Conservation (phyloP, 768 basidiomycete genomes). For the Phanerodontia chrysosporium region DNA sequence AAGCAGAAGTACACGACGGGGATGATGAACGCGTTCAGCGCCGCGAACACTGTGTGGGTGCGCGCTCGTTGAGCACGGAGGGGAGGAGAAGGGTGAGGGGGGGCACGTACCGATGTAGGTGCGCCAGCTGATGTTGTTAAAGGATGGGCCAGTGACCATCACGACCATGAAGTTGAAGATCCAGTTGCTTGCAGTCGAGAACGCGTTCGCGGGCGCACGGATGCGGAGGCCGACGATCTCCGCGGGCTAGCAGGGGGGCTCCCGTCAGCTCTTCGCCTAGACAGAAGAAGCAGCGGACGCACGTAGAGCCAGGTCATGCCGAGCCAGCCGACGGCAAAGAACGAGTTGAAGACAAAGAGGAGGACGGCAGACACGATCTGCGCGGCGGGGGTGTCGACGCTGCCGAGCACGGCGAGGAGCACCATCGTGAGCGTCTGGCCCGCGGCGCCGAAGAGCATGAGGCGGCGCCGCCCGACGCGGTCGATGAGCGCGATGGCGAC, state of each 20-base stretch:
- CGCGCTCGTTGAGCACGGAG: neutral
- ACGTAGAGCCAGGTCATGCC: conserved; percentile 72
- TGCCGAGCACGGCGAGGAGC: conserved; percentile 54
- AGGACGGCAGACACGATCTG: conserved; percentile 51
- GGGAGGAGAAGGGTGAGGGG: neutral
- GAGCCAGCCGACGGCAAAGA: conserved; percentile 68
- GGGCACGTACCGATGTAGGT: conserved; percentile 49
- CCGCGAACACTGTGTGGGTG: conserved; percentile 42
- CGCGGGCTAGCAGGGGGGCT: conserved; percentile 43
- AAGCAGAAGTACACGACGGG: conserved; percentile 58
- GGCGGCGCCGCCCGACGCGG: conserved; percentile 63
- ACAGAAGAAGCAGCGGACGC: conserved; percentile 18
- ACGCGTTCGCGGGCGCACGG: conserved; percentile 60
- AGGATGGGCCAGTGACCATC: conserved; percentile 59
- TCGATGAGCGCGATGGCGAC: conserved; percentile 72
- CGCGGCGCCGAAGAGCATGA: conserved; percentile 67
- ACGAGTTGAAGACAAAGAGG: conserved; percentile 68
- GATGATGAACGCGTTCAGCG: conserved; percentile 51
- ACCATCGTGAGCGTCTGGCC: conserved; percentile 59
- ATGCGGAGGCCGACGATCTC: conserved; percentile 62
- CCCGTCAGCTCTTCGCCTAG: neutral
- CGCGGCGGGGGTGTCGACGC: conserved; percentile 41
- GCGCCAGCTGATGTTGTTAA: conserved; percentile 52
- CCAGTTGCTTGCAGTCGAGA: conserved; percentile 52
- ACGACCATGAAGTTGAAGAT: conserved; percentile 59